Evolutionary conservation across 2,329 filamentous ascomycete species (phyloP).

Genomic region (Botrytis aclada): DNA sequence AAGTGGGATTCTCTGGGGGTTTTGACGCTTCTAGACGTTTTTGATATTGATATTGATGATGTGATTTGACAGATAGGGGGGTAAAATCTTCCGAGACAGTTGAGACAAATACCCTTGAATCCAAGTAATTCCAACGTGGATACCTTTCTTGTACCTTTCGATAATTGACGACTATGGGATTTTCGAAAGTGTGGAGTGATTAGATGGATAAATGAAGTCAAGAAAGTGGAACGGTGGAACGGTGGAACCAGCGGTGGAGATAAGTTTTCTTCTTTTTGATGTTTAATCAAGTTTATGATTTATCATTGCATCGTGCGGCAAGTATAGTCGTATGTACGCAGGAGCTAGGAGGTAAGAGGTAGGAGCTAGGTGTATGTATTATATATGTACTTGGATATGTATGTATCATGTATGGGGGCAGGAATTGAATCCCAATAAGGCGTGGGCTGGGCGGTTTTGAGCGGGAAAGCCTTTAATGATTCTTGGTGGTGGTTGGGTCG

Average conservation of each 20-base stretch:
- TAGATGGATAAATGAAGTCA: background rate
- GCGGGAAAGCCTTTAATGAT: background rate
- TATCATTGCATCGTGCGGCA: background rate
- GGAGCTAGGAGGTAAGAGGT: background rate
- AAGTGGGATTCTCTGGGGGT: background rate
- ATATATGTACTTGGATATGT: background rate
- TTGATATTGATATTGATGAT: background rate
- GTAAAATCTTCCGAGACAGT: constrained; percentile 3
- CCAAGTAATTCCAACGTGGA: background rate
- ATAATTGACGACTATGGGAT: background rate
- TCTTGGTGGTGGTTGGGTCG: background rate
- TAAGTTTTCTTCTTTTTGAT: background rate
- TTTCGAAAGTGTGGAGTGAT: constrained; percentile 9
- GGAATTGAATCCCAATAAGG: background rate
- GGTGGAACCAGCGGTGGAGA: constrained; percentile 1
- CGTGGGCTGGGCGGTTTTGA: background rate
- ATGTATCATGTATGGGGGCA: background rate
- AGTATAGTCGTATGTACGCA: background rate
- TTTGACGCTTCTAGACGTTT: background rate
- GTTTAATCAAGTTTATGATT: constrained; percentile 1
- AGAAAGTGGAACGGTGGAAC: constrained; percentile 3
- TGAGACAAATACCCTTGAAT: background rate
- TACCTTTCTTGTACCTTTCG: background rate
- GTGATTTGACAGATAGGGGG: constrained; percentile 11
- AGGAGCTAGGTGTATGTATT: background rate